Conservation (phyloP, 2,329 filamentous ascomycete species). For the Exophiala bonariae region DNA sequence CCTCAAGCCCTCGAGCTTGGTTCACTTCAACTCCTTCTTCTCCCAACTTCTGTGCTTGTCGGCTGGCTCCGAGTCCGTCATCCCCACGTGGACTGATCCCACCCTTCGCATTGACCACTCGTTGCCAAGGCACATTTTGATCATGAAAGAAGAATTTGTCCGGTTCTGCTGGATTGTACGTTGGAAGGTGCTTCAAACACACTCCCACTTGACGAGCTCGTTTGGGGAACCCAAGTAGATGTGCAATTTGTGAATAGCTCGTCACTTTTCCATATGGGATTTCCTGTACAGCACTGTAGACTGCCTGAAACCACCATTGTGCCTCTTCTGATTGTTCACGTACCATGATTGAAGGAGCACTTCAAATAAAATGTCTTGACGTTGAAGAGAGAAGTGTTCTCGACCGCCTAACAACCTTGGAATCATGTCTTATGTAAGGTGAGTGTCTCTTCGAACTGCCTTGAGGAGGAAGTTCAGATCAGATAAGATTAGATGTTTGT, state of each 20-base stretch:
- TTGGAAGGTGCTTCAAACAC: conserved; percentile 81
- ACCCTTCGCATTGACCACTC: conserved; percentile 86
- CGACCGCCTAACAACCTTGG: no score
- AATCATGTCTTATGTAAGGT: no score
- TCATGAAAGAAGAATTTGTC: conserved; percentile 62
- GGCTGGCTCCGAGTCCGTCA: conserved; percentile 37
- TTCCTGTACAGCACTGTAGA: conserved; percentile 82
- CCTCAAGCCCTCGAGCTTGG: conserved; percentile 42
- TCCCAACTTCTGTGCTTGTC: conserved; percentile 42
- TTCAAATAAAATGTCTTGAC: no score
- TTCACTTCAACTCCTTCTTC: conserved; percentile 44
- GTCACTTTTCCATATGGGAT: conserved; percentile 83
- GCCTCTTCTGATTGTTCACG: conserved; percentile 46
- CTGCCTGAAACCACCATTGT: conserved; percentile 56
- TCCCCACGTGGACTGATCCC: conserved; percentile 70
- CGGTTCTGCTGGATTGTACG: conserved; percentile 45
- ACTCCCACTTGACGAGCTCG: conserved; percentile 82
- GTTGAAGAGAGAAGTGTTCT: no score
- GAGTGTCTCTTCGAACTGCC: no score
- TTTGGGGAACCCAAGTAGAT: conserved; percentile 62
- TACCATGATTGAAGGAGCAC: conserved; percentile 41
- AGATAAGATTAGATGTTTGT: conserved; percentile 7
- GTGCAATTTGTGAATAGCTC: conserved; percentile 75
- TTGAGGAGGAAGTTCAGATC: no score
- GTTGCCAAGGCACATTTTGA: conserved; percentile 87